Conservation (phyloP, 2,329 filamentous ascomycete genomes). For the Bipolaris cookei region DNA sequence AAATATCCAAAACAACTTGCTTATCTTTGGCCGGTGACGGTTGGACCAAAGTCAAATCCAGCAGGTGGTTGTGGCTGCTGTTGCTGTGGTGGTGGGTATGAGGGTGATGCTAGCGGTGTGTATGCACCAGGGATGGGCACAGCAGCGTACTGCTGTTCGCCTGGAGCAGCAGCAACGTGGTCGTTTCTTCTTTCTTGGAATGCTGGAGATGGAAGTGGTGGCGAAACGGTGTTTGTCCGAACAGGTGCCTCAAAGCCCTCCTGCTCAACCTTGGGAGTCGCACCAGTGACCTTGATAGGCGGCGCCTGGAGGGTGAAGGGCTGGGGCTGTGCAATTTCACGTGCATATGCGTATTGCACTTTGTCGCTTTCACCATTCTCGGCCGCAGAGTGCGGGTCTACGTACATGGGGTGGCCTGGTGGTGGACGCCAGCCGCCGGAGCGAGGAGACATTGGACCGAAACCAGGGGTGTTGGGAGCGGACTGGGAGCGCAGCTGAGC, state of each 20-base stretch:
- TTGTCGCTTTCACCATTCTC: conserved; percentile 58
- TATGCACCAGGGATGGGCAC: conserved; percentile 93
- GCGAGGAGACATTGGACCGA: conserved; percentile 69
- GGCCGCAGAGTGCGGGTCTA: conserved; percentile 56
- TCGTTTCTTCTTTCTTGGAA: conserved; percentile 60
- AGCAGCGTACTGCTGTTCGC: conserved; percentile 82
- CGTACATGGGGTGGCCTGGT: conserved; percentile 50
- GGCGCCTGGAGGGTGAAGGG: conserved; percentile 89
- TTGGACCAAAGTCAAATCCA: conserved; percentile 51
- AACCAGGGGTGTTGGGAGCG: conserved; percentile 91
- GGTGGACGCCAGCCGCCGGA: conserved; percentile 59
- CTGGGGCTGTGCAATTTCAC: conserved; percentile 57
- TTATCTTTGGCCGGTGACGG: conserved; percentile 34
- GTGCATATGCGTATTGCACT: conserved; percentile 48
- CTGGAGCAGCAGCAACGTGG: conserved; percentile 73
- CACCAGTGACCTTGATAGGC: conserved; percentile 76
- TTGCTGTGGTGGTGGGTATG: conserved; percentile 46
- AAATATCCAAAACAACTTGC: not conserved
- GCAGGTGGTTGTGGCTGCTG: conserved; percentile 10
- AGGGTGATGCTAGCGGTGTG: conserved; percentile 54
- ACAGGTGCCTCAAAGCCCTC: conserved; percentile 62
- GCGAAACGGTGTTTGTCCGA: conserved; percentile 48
- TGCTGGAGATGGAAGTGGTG: conserved; percentile 41
- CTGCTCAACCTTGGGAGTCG: conserved; percentile 73
- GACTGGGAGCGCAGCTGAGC: conserved; percentile 73